These are phyloP conservation scores for Colletotrichum karsti DNA, from an alignment of 2,329 filamentous ascomycete genomes.

Conservation along the genomic window DNA sequence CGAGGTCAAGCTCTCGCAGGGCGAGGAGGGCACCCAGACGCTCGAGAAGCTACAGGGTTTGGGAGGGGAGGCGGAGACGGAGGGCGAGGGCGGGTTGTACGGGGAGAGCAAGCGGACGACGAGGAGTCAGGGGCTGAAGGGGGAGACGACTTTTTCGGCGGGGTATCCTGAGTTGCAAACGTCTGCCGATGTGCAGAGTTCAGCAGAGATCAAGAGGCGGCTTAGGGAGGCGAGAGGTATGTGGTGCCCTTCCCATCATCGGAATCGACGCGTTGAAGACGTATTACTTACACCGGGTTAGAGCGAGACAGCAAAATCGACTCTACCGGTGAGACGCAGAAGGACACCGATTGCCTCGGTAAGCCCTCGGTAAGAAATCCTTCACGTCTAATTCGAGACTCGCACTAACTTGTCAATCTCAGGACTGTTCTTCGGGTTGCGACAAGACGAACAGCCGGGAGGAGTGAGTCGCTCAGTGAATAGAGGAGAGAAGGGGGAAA, in stretches of 20 bases:
- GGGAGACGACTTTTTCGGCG: not conserved
- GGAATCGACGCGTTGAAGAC: too few relatives aligned
- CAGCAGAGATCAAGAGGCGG: too few relatives aligned
- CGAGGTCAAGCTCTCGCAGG: not conserved
- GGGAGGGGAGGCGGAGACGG: not conserved
- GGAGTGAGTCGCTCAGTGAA: not conserved
- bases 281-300: too few relatives aligned
- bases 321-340: too few relatives aligned
- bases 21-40: not conserved
- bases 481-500: not conserved
- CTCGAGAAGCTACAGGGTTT: not conserved
- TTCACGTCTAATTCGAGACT: not conserved
- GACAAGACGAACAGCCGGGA: not conserved
- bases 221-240: too few relatives aligned
- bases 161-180: too few relatives aligned
- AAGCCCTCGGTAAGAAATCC: too few relatives aligned
- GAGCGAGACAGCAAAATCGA: too few relatives aligned
- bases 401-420: not conserved
- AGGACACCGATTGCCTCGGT: too few relatives aligned
- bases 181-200: too few relatives aligned
- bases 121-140: not conserved
- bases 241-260: too few relatives aligned
- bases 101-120: not conserved
- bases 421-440: not conserved
- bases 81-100: not conserved